These are phyloP conservation scores for Novymonas esmeraldas DNA, from an alignment of 208 protist species.

Conservation along the genomic window DNA sequence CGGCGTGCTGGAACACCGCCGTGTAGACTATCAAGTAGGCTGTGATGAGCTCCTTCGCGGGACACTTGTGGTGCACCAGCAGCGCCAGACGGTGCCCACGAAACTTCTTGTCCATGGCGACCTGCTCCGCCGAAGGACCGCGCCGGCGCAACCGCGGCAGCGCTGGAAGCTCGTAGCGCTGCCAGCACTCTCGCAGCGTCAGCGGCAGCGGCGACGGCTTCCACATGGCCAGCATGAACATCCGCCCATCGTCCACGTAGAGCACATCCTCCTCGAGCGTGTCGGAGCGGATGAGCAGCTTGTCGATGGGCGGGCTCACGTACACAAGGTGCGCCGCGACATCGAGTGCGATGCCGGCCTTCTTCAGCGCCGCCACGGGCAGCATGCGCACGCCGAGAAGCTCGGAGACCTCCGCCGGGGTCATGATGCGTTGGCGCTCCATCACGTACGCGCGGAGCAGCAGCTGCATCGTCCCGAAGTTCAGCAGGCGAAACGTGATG, in stretches of 20 bases:
- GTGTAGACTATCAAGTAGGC: conserved; percentile 79
- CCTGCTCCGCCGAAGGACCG: conserved; percentile 11
- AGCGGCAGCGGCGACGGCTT: conserved; percentile 46
- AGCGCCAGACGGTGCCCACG: conserved; percentile 49
- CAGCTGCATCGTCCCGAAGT: conserved; percentile 68
- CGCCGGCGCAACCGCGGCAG: conserved; percentile 25
- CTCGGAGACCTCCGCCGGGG: conserved; percentile 61
- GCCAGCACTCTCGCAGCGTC: conserved; percentile 50
- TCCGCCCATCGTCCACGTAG: conserved; percentile 55
- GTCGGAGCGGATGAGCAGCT: conserved; percentile 58
- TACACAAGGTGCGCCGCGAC: conserved; percentile 56
- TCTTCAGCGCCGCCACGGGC: conserved; percentile 26
- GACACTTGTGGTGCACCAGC: conserved; percentile 72
- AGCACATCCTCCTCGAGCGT: conserved; percentile 67
- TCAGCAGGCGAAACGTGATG: conserved; percentile 79
- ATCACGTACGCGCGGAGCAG: conserved; percentile 56
- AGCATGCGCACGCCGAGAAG: conserved; percentile 65
- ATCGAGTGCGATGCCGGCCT: conserved; percentile 16
- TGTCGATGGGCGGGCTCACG: conserved; percentile 64
- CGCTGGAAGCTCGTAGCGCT: conserved; percentile 46
- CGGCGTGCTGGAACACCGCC: conserved; percentile 54
- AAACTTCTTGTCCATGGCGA: conserved; percentile 30
- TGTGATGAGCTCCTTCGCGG: conserved; percentile 56
- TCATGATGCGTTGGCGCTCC: conserved; percentile 37
- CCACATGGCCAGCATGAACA: conserved; percentile 79